A percentile compares a stretch with the other conserved stretches of the same genome.
These are phyloP conservation scores for Gamsiella multidivaricata DNA, from an alignment of 192 early-diverging fungal genomes.

Conservation along the genomic window DNA sequence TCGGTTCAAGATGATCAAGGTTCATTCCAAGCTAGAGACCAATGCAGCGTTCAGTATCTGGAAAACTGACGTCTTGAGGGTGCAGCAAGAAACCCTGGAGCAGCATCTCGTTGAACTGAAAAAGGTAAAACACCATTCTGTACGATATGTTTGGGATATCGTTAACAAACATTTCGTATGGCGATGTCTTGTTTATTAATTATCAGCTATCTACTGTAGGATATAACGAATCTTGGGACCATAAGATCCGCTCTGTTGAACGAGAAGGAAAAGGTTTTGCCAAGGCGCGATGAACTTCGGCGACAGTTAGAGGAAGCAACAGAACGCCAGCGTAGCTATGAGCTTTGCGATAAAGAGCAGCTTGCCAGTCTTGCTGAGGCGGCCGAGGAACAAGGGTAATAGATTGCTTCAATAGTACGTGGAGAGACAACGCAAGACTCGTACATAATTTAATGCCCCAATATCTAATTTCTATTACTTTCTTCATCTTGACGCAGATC, in stretches of 20 bases:
- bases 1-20: constrained; percentile 41
- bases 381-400: constrained; percentile 53
- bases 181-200: no score
- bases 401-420: not conserved
- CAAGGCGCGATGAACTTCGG: constrained; percentile 26
- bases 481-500: constrained; percentile 10
- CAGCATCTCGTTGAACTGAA: constrained; percentile 28
- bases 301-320: constrained; percentile 20
- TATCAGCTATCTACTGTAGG: no score
- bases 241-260: constrained; percentile 6
- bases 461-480: not conserved
- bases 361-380: constrained; percentile 39
- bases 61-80: constrained; percentile 14
- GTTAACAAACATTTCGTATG: no score
- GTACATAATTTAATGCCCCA: no score
- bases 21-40: constrained; percentile 25
- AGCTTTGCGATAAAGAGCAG: constrained; percentile 39
- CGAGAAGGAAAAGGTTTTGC: constrained; percentile 13
- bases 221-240: constrained; percentile 9
- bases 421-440: no score
- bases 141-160: no score
- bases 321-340: constrained; percentile 25
- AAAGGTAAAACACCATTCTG: constrained; percentile 12
- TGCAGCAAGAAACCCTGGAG: constrained; percentile 29
- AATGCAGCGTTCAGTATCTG: constrained; percentile 17